Conservation (phyloP, 805 yeast species). For the Starmerella geochares region DNA sequence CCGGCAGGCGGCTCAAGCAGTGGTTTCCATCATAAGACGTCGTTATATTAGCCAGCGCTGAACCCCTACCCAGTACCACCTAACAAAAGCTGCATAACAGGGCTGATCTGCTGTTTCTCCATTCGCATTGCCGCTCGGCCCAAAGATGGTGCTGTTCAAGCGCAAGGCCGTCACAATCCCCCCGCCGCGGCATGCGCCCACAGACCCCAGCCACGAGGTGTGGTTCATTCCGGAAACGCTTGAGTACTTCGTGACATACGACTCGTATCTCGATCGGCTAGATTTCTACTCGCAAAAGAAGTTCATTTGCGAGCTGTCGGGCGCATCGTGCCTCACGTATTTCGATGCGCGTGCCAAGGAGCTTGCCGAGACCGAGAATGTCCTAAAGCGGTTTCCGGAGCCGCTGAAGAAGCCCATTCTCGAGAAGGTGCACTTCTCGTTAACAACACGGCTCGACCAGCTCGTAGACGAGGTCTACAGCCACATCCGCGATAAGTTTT, state of each 20-base stretch:
- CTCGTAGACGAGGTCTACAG: slow-evolving; percentile 79
- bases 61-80: slow-evolving; percentile 8
- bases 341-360: slow-evolving; percentile 83
- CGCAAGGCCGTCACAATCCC: slow-evolving; percentile 31
- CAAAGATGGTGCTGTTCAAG: slow-evolving; percentile 32
- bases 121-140: background rate
- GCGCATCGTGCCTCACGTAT: slow-evolving; percentile 80
- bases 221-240: slow-evolving; percentile 77
- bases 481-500: slow-evolving; percentile 68
- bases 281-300: slow-evolving; percentile 43
- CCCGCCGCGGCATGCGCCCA: slow-evolving; percentile 24
- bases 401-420: slow-evolving; percentile 87
- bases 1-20: background rate
- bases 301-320: slow-evolving; percentile 93
- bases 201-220: slow-evolving; percentile 43
- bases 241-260: slow-evolving; percentile 77
- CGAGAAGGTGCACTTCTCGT: slow-evolving; percentile 69
- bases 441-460: slow-evolving; percentile 69
- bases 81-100: slow-evolving; percentile 1
- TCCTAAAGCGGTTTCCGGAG: slow-evolving; percentile 79
- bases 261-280: slow-evolving; percentile 50
- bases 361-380: slow-evolving; percentile 38
- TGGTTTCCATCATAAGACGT: no score
- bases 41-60: background rate
- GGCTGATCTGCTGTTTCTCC: background rate